Conservation (phyloP, 352 stramenopile genomes). For the Phytophthora brassicae region DNA sequence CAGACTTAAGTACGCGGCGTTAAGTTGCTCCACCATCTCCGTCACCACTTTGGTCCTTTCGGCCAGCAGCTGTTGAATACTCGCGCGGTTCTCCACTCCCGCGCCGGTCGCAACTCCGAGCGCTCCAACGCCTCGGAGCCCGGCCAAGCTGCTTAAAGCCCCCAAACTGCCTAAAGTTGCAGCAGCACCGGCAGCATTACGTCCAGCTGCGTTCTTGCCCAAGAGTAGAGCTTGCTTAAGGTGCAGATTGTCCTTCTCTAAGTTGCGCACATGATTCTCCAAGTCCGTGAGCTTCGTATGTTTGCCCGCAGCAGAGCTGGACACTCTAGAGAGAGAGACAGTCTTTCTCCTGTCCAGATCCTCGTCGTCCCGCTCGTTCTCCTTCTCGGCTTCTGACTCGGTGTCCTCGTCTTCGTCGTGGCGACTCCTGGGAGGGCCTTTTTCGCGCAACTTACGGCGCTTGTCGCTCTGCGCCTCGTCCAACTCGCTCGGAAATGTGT, state of each 20-base stretch:
- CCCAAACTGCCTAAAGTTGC: conserved; percentile 30
- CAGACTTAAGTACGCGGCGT: conserved; percentile 67
- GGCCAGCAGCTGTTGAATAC: conserved; percentile 51
- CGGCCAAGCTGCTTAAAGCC: conserved; percentile 16
- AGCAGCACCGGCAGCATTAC: background rate
- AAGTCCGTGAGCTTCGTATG: conserved; percentile 78
- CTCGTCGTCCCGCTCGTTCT: conserved; percentile 5
- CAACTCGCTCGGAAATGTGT: conserved; percentile 58
- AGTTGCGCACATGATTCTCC: conserved; percentile 61
- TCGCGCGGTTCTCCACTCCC: conserved; percentile 33
- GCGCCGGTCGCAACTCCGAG: background rate
- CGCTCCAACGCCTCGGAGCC: conserved; percentile 7
- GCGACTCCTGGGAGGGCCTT: too few species aligned
- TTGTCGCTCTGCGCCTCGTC: conserved; percentile 40
- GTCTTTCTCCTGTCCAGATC: conserved; percentile 1
- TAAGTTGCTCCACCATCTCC: conserved; percentile 81
- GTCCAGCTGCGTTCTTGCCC: conserved; percentile 46
- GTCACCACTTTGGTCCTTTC: conserved; percentile 78
- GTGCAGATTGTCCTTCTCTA: conserved; percentile 78
- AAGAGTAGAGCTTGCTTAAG: conserved; percentile 76
- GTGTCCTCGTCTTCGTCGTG: conserved; percentile 10
- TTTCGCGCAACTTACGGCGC: conserved; percentile 10
- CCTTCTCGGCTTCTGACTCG: conserved; percentile 15
- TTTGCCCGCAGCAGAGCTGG: conserved; percentile 1
- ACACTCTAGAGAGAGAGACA: background rate